phyloP scores from a whole-genome alignment of 345 rosid genomes.

The Murraya koenigii region DNA sequence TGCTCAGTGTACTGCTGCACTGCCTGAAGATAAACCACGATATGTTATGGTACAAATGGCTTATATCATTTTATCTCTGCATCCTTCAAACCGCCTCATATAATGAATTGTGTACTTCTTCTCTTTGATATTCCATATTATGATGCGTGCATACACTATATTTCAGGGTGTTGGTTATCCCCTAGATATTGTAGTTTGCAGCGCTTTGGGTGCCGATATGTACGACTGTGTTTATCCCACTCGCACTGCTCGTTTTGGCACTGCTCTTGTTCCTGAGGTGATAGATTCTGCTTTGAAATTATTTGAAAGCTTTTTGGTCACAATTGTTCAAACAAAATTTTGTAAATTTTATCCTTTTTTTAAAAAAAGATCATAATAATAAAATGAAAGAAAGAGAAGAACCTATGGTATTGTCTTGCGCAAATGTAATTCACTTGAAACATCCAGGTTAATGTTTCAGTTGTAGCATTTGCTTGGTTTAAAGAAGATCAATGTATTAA shows the following conservation, averaged over 20 bases:
- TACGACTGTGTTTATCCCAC: conserved; percentile 84
- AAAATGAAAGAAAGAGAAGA: neutral
- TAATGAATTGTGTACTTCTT: neutral
- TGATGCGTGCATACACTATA: neutral
- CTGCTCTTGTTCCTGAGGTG: conserved; percentile 80
- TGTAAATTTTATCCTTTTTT: neutral
- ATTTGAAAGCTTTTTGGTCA: neutral
- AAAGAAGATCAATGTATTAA: neutral
- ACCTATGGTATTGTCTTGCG: neutral
- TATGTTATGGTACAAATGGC: conserved; percentile 64
- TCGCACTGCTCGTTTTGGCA: conserved; percentile 85
- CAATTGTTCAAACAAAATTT: neutral
- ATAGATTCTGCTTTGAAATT: conserved; percentile 11
- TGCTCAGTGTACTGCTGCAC: conserved; percentile 75
- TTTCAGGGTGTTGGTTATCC: conserved; percentile 87
- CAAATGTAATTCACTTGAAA: neutral
- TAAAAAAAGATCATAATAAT: neutral
- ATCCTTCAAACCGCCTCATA: neutral
- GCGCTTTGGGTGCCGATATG: conserved; percentile 86
- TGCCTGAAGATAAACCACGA: conserved; percentile 82
- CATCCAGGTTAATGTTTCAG: neutral
- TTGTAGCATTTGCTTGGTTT: neutral
- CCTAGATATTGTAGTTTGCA: conserved; percentile 77
- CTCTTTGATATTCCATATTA: conserved; percentile 1
- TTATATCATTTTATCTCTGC: neutral